Percentiles rank a stretch among this genome's conserved stretches.
Conservation (phyloP, 768 basidiomycete species). For the Tylopilus rubrobrunneus region DNA sequence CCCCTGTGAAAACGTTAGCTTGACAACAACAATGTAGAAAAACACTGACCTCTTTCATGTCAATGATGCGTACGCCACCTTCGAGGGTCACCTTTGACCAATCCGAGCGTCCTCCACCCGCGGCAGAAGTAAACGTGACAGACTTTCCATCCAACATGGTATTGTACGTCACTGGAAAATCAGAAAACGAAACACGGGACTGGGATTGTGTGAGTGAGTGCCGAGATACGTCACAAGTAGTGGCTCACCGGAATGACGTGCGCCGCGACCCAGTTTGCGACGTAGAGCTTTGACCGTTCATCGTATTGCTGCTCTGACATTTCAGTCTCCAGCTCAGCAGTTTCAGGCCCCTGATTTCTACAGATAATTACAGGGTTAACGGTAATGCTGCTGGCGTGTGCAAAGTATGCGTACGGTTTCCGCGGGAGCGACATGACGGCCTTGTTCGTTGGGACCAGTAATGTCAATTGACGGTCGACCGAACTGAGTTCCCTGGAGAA, state of each 20-base stretch:
- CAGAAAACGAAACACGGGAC: slow-evolving; percentile 45
- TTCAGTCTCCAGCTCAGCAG: slow-evolving; percentile 41
- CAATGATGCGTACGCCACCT: slow-evolving; percentile 50
- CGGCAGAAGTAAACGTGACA: too few species aligned
- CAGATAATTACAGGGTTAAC: not conserved
- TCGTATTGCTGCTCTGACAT: slow-evolving; percentile 70
- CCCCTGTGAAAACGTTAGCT: slow-evolving; percentile 28
- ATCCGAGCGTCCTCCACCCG: slow-evolving; percentile 38
- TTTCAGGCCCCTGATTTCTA: slow-evolving; percentile 58
- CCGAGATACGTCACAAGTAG: not conserved
- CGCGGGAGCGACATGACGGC: slow-evolving; percentile 76
- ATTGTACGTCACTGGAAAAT: slow-evolving; percentile 37
- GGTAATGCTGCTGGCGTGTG: not conserved
- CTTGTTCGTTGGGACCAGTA: slow-evolving; percentile 85
- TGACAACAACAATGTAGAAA: not conserved
- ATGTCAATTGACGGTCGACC: slow-evolving; percentile 37
- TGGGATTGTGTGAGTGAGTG: slow-evolving; percentile 13
- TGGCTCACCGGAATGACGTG: slow-evolving; percentile 75
- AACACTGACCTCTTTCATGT: slow-evolving; percentile 55
- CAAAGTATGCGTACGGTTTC: slow-evolving; percentile 65
- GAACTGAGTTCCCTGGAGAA: slow-evolving; percentile 48
- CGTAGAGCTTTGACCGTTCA: slow-evolving; percentile 54
- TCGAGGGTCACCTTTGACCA: slow-evolving; percentile 62
- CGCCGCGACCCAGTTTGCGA: slow-evolving; percentile 75
- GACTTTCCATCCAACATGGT: slow-evolving; percentile 60